phyloP scores from a whole-genome alignment of 139 green algal genomes.

The Chlorella vulgaris region DNA sequence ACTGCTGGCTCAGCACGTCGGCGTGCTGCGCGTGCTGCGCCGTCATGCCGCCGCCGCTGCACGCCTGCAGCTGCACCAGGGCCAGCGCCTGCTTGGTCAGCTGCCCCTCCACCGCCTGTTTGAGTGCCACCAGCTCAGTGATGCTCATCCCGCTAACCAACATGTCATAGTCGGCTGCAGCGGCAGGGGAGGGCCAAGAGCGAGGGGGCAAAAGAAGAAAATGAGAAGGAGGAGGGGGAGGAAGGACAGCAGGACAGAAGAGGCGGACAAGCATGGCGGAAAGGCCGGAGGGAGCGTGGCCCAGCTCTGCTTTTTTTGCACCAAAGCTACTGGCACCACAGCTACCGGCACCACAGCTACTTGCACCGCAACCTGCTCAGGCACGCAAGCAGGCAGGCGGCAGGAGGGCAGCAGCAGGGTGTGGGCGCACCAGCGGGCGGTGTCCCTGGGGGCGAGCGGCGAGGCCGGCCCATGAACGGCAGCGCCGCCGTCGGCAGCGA shows the following conservation, averaged over 20 bases:
- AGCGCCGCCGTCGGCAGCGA: neutral
- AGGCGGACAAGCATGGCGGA: neutral
- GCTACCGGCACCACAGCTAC: too few relatives aligned
- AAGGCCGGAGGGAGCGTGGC: too few relatives aligned
- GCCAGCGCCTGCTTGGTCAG: conserved; percentile 22
- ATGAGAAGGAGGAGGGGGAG: neutral
- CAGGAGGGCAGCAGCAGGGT: neutral
- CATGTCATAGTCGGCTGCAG: neutral
- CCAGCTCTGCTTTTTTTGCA: too few relatives aligned
- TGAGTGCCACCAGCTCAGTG: conserved; percentile 11
- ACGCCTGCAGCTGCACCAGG: conserved; percentile 12
- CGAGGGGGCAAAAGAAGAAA: too few relatives aligned
- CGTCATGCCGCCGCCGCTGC: neutral
- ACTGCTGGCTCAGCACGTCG: conserved; percentile 22
- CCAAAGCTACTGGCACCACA: too few relatives aligned
- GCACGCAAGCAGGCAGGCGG: too few relatives aligned
- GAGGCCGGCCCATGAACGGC: neutral
- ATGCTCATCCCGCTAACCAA: conserved; percentile 4
- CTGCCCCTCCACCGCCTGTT: conserved; percentile 24
- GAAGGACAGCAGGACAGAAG: neutral
- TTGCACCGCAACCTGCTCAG: too few relatives aligned
- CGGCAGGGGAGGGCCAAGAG: neutral
- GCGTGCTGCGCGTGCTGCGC: neutral
- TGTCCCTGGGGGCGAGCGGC: neutral
- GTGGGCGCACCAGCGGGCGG: neutral